Conservation (phyloP, 2,329 filamentous ascomycete genomes). For the Penicillium sp. region DNA sequence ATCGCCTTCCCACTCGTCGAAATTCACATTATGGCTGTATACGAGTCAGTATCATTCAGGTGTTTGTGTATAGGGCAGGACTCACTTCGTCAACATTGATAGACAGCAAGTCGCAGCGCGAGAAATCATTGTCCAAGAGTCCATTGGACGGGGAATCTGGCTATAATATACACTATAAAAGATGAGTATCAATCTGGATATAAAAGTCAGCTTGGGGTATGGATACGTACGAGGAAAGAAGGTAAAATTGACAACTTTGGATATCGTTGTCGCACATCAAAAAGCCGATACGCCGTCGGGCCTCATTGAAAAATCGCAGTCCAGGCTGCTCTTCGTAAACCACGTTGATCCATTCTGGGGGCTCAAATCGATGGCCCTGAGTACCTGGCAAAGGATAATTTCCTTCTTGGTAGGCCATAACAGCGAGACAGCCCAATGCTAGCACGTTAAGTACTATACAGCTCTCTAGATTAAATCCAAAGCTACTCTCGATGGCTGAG, state of each 20-base stretch:
- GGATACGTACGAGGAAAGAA: slow-evolving; percentile 47
- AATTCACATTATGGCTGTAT: slow-evolving; percentile 40
- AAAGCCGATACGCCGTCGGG: slow-evolving; percentile 53
- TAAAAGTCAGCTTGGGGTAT: neutral
- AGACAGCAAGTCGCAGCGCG: slow-evolving; percentile 54
- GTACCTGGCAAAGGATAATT: slow-evolving; percentile 48
- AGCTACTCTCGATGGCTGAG: slow-evolving; percentile 50
- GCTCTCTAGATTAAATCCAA: slow-evolving; percentile 54
- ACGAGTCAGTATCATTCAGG: slow-evolving; percentile 15
- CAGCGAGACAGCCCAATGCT: slow-evolving; percentile 53
- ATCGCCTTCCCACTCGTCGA: slow-evolving; percentile 56
- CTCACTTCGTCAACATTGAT: slow-evolving; percentile 48
- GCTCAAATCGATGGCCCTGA: slow-evolving; percentile 35
- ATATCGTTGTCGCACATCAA: slow-evolving; percentile 53
- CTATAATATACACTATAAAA: slow-evolving; percentile 47
- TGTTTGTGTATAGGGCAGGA: neutral
- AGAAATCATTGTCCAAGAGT: slow-evolving; percentile 56
- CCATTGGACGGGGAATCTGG: slow-evolving; percentile 54
- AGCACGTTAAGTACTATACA: slow-evolving; percentile 54
- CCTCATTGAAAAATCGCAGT: slow-evolving; percentile 56
- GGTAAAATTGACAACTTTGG: slow-evolving; percentile 54
- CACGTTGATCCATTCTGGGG: slow-evolving; percentile 40
- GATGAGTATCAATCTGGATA: slow-evolving; percentile 11
- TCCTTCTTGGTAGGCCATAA: slow-evolving; percentile 52
- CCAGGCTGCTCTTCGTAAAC: slow-evolving; percentile 46